Base-by-base conservation (phyloP, 306 rosid species). In the Quercus agrifolia region DNA sequence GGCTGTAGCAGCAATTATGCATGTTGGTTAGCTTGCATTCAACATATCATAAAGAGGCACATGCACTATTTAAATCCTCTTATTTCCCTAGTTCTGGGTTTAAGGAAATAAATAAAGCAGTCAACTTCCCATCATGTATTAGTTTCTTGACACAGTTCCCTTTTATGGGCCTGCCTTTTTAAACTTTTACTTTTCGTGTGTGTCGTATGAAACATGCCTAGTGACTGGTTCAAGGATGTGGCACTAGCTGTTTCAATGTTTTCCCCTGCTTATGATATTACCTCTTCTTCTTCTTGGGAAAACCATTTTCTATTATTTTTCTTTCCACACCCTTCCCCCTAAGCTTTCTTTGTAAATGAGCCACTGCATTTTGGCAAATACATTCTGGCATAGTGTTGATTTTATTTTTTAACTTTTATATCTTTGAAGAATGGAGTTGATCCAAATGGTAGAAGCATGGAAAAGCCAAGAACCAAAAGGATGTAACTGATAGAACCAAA, bases 401-500 rank as follows among this genome's bases (percentile, higher is more conserved):
- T 23, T 23, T 23, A 23, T 23, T 23, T 23, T 23, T 23, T 23
- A 4, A 31, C 35, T 31, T 31, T 31, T 31, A 31, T 31, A 31
- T 31, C 35, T 31, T 31, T 31, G 35, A 31, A 31, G 35, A 31
- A 31, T 31, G 35, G 35, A 31, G 35, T 31, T 31, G 35, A 31
- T 31, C 35, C 35, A 31, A 31, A 31, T 31, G 35, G 35, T 31
- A 30, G 35, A 31, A 31, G 35, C 35, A 4, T 31, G 35, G 35
- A 31, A 31, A 31, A 4, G 5, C 35, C 35, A 31, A 31, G 35
- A 31, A 4, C 35, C 35, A 31, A 0, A 5, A 31, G 35, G 35
- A 31, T 31, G 35, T 31, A 31, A 31, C 35, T 31, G 5, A 4
- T 31, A 31, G 35, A 84, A 59, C 91, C 78, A 94, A 84, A 73